Percentiles rank a stretch among this genome's conserved stretches.
These are phyloP conservation scores for Climacium dendroides DNA, from an alignment of 225 moss, liverwort and hornwort species.

Conservation along the genomic window DNA sequence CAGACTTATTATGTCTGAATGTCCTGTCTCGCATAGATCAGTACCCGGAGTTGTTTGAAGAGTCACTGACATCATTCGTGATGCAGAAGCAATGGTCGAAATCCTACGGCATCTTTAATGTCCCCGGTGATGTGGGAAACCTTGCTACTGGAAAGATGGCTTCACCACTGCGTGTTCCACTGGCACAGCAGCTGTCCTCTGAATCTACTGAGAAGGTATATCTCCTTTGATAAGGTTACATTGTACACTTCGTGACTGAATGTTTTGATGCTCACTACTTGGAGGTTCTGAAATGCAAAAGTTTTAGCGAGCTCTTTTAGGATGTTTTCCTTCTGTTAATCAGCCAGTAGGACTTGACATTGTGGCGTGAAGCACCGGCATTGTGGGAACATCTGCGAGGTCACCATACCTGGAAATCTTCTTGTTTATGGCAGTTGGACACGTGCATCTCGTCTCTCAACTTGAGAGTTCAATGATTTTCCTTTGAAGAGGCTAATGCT, in stretches of 20 bases:
- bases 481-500: not conserved
- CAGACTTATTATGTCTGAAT: not conserved
- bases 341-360: not conserved
- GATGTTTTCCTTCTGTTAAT: not conserved
- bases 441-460: not conserved
- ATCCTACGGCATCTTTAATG: slow-evolving; percentile 46
- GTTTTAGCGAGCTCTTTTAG: not conserved
- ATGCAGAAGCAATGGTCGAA: slow-evolving; percentile 49
- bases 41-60: not conserved
- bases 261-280: not conserved
- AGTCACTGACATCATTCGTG: not conserved
- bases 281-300: not conserved
- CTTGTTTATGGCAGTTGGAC: not conserved
- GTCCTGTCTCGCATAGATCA: not conserved
- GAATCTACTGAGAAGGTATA: slow-evolving; percentile 19
- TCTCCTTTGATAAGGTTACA: not conserved
- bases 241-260: not conserved
- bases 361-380: not conserved
- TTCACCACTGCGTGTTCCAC: not conserved
- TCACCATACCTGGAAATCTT: not conserved
- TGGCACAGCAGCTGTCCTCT: not conserved
- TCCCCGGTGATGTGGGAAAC: slow-evolving; percentile 7
- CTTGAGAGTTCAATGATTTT: not conserved
- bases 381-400: not conserved
- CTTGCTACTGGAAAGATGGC: not conserved